These are phyloP conservation scores for Thalassiosira livingstoniorum DNA, from an alignment of 352 stramenopile species.

Conservation along the genomic window DNA sequence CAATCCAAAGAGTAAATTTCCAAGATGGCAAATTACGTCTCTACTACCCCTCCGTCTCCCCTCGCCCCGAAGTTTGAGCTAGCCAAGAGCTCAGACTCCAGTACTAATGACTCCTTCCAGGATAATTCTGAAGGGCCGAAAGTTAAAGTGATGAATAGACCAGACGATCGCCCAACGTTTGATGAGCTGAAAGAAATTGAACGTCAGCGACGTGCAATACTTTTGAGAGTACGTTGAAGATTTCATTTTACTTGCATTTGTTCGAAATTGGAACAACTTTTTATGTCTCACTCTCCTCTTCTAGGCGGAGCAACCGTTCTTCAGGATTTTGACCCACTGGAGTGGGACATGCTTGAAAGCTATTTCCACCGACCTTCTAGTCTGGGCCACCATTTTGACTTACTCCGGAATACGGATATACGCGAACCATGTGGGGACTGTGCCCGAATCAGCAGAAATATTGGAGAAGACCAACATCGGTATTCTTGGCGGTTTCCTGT, in stretches of 20 bases:
- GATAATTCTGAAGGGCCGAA: no score
- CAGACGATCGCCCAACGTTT: slow-evolving; percentile 17
- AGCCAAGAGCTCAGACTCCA: no score
- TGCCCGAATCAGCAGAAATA: slow-evolving; percentile 22
- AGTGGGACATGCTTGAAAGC: slow-evolving; percentile 56
- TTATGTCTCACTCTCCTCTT: slow-evolving; percentile 3
- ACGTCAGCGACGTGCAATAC: slow-evolving; percentile 37
- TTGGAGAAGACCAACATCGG: slow-evolving; percentile 37
- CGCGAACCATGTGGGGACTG: slow-evolving; percentile 6
- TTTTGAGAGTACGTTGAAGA: slow-evolving; percentile 28
- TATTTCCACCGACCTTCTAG: slow-evolving; percentile 45
- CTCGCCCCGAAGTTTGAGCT: no score
- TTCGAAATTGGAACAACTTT: background rate
- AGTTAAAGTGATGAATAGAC: no score
- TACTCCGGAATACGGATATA: slow-evolving; percentile 45
- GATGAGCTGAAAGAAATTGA: slow-evolving; percentile 56
- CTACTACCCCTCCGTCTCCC: no score
- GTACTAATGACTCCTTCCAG: no score
- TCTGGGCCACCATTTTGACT: slow-evolving; percentile 54
- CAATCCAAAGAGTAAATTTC: no score
- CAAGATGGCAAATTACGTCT: no score
- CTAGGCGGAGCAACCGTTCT: slow-evolving; percentile 47
- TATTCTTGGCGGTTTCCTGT: slow-evolving; percentile 61
- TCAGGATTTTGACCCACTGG: slow-evolving; percentile 46
- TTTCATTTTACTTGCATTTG: background rate